Evolutionary conservation across 768 basidiomycete species (phyloP), one percentile per base, ranked within the genome.

Genomic region (Leccinellum luteum): DNA sequence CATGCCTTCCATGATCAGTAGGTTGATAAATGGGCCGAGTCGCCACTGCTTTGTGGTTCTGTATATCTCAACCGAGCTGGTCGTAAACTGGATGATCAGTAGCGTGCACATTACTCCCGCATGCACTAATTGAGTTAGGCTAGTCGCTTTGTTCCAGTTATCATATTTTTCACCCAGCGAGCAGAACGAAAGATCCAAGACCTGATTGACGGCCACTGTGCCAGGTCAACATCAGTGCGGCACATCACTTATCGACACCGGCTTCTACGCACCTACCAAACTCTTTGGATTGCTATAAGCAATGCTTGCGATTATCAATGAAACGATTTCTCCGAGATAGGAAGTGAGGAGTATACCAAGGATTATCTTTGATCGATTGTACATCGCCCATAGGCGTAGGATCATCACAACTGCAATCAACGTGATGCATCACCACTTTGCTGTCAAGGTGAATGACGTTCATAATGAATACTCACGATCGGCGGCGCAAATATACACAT

Each of bases 351-450:
- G 62, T 13, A 52, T 19, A 2, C 45, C 44, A 21, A 63, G 58
- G 4, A 64, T 19, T 15, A 51, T 27, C 31, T 31, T 64, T 9
- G 62, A 63, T 4, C 27, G 38, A 12, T 8, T 4, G 25, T 64
- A 60, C 34, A 63, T 23, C 35, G 44, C 57, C 54, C 57, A 64
- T 23, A 64, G 44, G 28, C 57, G 62, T 14, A 64, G 54, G n/a
- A 64, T 54, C 62, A 63, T 63, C 5, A 27, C 41, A 34, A 63
- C 62, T 60, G 7, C 13, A 51, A 14, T 52, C 21, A 21, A 4
- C n/a, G 3, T 4, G 2, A 10, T 51, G 14, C 27, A 7, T 8
- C 9, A 34, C 4, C 9, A 14, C 14, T 12, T 17, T 21, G n/a
- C 12, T 17, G 27, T 35, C 4, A 15, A 30, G 47, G 21, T 28